Percentiles rank a stretch among this genome's conserved stretches.
These are phyloP conservation scores for Neonectria magnoliae DNA, from an alignment of 2,329 filamentous ascomycete genomes.

Conservation along the genomic window DNA sequence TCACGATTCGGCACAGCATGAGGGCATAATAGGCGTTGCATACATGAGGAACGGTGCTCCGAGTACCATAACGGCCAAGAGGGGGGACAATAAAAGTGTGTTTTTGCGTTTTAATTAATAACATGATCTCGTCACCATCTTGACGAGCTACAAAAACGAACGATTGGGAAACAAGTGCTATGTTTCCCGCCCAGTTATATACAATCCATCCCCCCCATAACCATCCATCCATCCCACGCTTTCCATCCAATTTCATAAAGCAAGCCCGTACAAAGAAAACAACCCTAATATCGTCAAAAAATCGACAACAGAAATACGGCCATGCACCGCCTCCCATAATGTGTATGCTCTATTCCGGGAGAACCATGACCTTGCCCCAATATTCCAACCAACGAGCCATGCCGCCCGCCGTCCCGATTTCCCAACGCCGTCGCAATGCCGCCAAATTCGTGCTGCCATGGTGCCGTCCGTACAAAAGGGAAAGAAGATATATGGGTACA, in stretches of 20 bases:
- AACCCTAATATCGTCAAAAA: conserved; percentile 9
- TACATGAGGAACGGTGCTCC: background rate
- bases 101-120: background rate
- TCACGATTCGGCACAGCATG: background rate
- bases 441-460: conserved; percentile 20
- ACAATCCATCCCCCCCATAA: background rate
- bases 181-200: background rate
- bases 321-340: conserved; percentile 2
- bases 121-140: background rate
- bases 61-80: background rate
- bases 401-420: conserved; percentile 1
- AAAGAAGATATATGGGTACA: conserved; percentile 33
- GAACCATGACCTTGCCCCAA: conserved; percentile 5
- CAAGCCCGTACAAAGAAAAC: background rate
- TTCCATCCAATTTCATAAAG: background rate
- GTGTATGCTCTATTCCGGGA: conserved; percentile 7
- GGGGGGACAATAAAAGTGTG: background rate
- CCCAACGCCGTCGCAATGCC: conserved; percentile 41
- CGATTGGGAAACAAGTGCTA: background rate
- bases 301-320: conserved; percentile 1
- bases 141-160: background rate
- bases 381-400: conserved; percentile 2
- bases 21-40: background rate
- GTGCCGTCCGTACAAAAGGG: conserved; percentile 27
- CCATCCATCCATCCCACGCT: background rate